These are phyloP conservation scores for Colletotrichum agaves DNA, from an alignment of 2,329 filamentous ascomycete genomes.

Conservation along the genomic window DNA sequence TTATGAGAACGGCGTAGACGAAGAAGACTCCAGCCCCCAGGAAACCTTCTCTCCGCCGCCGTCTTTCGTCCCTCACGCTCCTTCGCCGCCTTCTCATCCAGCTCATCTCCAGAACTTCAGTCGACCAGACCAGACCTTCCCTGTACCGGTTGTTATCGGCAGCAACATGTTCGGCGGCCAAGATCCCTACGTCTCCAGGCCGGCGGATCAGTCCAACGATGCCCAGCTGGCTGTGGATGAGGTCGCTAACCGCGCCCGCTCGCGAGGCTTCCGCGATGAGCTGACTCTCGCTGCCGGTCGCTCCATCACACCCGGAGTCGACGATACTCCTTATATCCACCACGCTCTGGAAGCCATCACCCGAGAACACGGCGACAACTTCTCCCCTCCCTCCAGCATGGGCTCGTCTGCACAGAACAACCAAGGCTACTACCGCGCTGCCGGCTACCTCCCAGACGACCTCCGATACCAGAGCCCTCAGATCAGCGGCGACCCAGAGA, in stretches of 20 bases:
- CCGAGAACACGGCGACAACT: conserved; percentile 72
- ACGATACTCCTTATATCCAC: conserved; percentile 88
- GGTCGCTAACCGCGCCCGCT: conserved; percentile 37
- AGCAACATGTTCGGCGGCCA: conserved; percentile 29
- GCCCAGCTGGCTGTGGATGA: conserved; percentile 46
- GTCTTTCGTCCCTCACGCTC: conserved; percentile 48
- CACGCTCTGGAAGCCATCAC: conserved; percentile 92
- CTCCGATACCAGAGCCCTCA: conserved; percentile 41
- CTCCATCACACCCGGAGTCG: conserved; percentile 78
- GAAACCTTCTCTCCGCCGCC: conserved; percentile 49
- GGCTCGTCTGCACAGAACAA: conserved; percentile 48
- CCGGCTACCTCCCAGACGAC: conserved; percentile 44
- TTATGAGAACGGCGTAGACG: conserved; percentile 37
- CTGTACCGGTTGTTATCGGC: conserved; percentile 26
- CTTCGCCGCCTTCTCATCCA: conserved; percentile 51
- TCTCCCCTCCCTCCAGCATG: conserved; percentile 54
- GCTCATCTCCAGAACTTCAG: not conserved
- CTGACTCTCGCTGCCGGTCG: conserved; percentile 58
- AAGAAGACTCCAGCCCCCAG: conserved; percentile 40
- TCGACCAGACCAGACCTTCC: conserved; percentile 23
- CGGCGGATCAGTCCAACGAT: conserved; percentile 52
- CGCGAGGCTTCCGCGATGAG: conserved; percentile 60
- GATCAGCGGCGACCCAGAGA: conserved; percentile 28
- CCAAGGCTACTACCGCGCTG: conserved; percentile 44
- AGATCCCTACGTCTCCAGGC: conserved; percentile 53